Evolutionary conservation across 352 stramenopile species (phyloP).

Genomic region (Phytophthora fragariae): DNA sequence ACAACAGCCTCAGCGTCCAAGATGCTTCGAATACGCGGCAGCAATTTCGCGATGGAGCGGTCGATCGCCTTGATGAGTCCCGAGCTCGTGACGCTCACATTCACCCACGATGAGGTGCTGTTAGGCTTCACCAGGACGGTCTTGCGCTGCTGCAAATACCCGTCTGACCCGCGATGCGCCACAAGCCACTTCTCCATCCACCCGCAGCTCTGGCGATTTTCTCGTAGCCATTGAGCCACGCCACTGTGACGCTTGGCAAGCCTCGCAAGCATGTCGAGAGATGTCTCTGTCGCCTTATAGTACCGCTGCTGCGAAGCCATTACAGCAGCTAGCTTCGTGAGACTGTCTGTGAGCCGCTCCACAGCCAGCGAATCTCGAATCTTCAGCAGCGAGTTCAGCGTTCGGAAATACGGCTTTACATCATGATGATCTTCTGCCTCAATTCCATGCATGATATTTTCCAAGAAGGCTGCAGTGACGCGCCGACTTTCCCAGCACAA

Average conservation of each 20-base stretch:
- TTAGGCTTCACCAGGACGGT: constrained; percentile 89
- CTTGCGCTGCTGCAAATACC: constrained; percentile 75
- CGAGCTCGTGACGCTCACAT: constrained; percentile 62
- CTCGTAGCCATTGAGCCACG: constrained; percentile 70
- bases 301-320: constrained; percentile 89
- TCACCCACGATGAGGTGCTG: constrained; percentile 85
- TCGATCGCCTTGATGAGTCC: constrained; percentile 72
- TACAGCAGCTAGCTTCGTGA: constrained; percentile 78
- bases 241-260: constrained; percentile 79
- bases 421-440: constrained; percentile 86
- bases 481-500: constrained; percentile 82
- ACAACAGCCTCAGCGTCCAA: constrained; percentile 47
- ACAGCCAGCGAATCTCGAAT: constrained; percentile 71
- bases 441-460: constrained; percentile 79
- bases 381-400: constrained; percentile 83
- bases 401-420: constrained; percentile 90
- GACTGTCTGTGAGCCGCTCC: constrained; percentile 70
- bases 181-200: constrained; percentile 90
- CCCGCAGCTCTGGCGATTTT: constrained; percentile 67
- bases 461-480: constrained; percentile 63
- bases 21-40: constrained; percentile 65
- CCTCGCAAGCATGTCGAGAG: constrained; percentile 87
- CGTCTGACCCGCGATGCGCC: constrained; percentile 67
- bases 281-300: constrained; percentile 88
- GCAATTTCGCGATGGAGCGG: constrained; percentile 61